Base-by-base conservation (phyloP, 805 yeast genomes). In the Teunomyces kruisii region DNA sequence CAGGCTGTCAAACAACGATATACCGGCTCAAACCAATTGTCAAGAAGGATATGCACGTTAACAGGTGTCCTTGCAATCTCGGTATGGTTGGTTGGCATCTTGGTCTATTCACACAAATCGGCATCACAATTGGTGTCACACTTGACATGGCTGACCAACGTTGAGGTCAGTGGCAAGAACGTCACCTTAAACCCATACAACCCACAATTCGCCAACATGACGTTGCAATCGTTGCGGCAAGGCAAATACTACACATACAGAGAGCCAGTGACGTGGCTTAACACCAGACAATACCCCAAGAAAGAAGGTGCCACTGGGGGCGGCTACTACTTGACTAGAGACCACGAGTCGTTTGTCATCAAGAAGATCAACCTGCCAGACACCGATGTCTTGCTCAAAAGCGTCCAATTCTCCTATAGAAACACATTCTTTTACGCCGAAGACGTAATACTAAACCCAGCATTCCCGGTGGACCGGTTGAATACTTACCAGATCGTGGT, bases 401-500 rank as follows among this genome's bases (percentile, higher is more conserved):
- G 56, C 6, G 39, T 42, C 3, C 64, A 57, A 24, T 75, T 86
- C 43, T 52, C 52, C 0, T 78, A 73, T 55, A 62, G 71, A 1
- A 80, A 72, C 51, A 56, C 57, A 40, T 67, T 67, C 49, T 63
- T 65, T 51, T 48, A 62, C 32, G 53, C 62, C 2, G 51, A 57
- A 0, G 64, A 61, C 2, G 61, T 78, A 37, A 39, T 49, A 0
- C 68, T 84, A 1, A 64, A 68, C 39, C 70, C 74, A 6, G 52
- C 67, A 0, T 56, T 74, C 9, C 64, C 73, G 4, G 64, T 83
- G 6, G 80, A 77, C 51, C 67, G 72, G 32, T 58, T 71, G 2
- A 64, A 74, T 16, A 74, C 57, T 14, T 45, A 67, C 54, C 84
- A 81, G 1, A 59, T 92, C 9, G 59, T 89, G 2, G 64, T 65